Base-by-base conservation (phyloP, 1,284 basidiomycete species). In the Puccinia triticina region DNA sequence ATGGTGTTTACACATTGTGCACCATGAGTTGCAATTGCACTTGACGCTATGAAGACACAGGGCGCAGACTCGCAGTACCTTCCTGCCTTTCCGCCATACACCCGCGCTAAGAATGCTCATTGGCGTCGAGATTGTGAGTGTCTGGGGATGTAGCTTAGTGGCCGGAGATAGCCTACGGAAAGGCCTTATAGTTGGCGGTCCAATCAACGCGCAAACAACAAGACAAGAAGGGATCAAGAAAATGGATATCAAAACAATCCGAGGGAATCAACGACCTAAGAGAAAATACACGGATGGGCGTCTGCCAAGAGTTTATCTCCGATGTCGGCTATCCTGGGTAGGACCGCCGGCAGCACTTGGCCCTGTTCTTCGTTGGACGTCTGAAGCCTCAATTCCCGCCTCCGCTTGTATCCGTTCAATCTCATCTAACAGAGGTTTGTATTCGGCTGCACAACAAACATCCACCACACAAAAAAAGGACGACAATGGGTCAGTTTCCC, bases 371-470 rank as follows among this genome's bases (percentile, higher is more conserved):
- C 87, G 34, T 43, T 72, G 89, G 88, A 93, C 92, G 83, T 95
- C 94, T 11, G 93, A 92, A 79, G 93, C 92, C 83, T 96, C 94
- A 77, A 96, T 87, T 1, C 94, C 95, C 0, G 95, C 94, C 84
- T 94, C 93, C 21, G 90, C 90, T 77, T 95, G 88, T 75, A 96
- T 95, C 81, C 90, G 91, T 86, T 95, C 94, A 8, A 96, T 92
- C 87, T 94, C 93, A 84, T 91, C 88, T 29, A 95, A 87, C 8
- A 93, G 89, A 0, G 93, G 94, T 84, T 93, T 93, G 85, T 95
- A 95, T 74, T 89, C 89, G 4, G 40, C 78, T 80, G 16, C 67
- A 46, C 67, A n/a, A 26, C 26, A 32, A 26, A 64, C 4, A 18
- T 1, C 59, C 29, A 26, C 32, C 5, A 11, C 5, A 64, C 11